These are phyloP conservation scores for Mucor sp. DNA, from an alignment of 371 early-diverging fungal genomes.

Conservation along the genomic window DNA sequence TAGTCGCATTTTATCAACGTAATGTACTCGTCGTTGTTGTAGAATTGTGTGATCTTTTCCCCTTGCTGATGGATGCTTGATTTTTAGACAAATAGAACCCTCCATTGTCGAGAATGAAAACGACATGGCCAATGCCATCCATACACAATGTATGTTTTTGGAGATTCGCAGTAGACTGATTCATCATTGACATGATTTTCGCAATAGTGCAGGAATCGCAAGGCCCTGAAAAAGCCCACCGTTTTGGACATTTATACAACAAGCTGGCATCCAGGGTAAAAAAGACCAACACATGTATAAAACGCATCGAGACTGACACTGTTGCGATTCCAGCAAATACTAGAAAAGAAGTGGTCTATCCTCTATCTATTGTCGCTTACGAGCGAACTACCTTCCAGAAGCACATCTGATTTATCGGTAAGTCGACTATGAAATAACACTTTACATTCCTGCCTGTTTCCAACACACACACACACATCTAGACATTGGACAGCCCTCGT, in stretches of 20 bases:
- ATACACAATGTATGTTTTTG: slow-evolving; percentile 61
- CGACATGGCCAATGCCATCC: slow-evolving; percentile 64
- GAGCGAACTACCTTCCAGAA: slow-evolving; percentile 30
- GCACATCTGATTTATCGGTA: slow-evolving; percentile 3
- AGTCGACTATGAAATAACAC: slow-evolving; percentile 11
- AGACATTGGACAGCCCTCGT: slow-evolving; percentile 13
- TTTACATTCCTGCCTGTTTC: background rate
- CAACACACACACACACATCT: background rate
- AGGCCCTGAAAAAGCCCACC: slow-evolving; percentile 56
- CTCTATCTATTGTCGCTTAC: slow-evolving; percentile 69
- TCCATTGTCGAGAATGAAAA: slow-evolving; percentile 64
- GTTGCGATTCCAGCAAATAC: slow-evolving; percentile 34
- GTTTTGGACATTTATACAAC: slow-evolving; percentile 67
- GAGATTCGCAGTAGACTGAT: background rate
- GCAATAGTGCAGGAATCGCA: slow-evolving; percentile 54
- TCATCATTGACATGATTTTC: background rate
- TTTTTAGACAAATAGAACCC: slow-evolving; percentile 37
- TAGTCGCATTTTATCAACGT: slow-evolving; percentile 1
- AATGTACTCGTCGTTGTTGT: background rate
- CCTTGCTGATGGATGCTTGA: background rate
- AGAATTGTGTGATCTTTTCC: background rate
- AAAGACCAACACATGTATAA: background rate
- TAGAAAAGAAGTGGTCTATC: slow-evolving; percentile 70
- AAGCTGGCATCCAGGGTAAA: slow-evolving; percentile 62
- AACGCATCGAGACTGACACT: background rate